Percentiles rank a stretch among this genome's conserved stretches.
phyloP scores from a whole-genome alignment of 352 stramenopile genomes.

The Globisporangium iwayamae region DNA sequence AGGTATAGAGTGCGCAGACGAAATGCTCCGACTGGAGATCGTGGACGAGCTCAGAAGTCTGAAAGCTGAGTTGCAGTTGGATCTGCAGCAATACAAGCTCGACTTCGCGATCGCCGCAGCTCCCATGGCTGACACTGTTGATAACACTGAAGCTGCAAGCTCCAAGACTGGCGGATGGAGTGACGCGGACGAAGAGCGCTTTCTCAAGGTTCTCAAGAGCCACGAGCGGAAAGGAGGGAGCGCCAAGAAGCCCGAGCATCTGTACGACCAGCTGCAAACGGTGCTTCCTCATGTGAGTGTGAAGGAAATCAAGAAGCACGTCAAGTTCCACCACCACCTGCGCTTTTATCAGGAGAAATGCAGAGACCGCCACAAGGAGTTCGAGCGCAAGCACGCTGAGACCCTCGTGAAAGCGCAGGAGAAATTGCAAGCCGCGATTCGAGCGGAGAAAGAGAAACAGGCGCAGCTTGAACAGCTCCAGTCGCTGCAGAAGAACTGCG shows the following conservation, averaged over 20 bases:
- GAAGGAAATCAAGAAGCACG: conserved; percentile 45
- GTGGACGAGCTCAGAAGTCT: conserved; percentile 28
- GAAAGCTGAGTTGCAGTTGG: conserved; percentile 20
- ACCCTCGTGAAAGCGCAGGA: conserved; percentile 24
- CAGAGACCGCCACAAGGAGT: conserved; percentile 40
- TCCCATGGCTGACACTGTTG: conserved; percentile 28
- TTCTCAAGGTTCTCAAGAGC: conserved; percentile 47
- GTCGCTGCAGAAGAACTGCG: conserved; percentile 38
- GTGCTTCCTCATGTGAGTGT: conserved; percentile 36
- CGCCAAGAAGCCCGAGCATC: conserved; percentile 41
- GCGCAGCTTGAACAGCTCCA: conserved; percentile 31
- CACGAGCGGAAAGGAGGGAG: conserved; percentile 31
- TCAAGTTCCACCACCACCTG: conserved; percentile 57
- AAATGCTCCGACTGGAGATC: conserved; percentile 50
- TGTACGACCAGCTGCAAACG: conserved; percentile 57
- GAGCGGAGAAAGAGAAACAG: conserved; percentile 26
- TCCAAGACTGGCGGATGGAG: conserved; percentile 45
- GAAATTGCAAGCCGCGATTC: conserved; percentile 24
- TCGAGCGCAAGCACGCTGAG: conserved; percentile 33
- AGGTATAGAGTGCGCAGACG: conserved; percentile 24
- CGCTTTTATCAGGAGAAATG: conserved; percentile 57
- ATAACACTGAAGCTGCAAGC: conserved; percentile 28
- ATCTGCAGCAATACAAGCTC: conserved; percentile 32
- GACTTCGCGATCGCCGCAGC: conserved; percentile 34
- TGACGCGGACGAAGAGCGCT: conserved; percentile 51